A percentile compares a stretch with the other conserved stretches of the same genome.
Conservation (phyloP, 495 filamentous ascomycete genomes). For the Daldinia childiae region DNA sequence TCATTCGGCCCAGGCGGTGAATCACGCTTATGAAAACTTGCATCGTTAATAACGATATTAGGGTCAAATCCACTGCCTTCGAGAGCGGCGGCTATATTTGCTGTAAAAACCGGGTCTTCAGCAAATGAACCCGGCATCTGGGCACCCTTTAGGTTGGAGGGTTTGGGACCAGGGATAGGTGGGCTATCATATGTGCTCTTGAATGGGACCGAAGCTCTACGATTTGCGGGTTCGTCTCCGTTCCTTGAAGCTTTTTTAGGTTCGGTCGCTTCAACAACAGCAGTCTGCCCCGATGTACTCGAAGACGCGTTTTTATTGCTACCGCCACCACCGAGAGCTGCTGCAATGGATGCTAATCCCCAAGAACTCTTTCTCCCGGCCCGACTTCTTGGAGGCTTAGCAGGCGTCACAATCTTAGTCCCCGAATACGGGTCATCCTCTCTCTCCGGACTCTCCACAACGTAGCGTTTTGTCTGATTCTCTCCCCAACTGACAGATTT, state of each 20-base stretch:
- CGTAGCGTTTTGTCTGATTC: constrained; percentile 68
- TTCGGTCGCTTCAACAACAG: constrained; percentile 24
- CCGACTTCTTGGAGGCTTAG: constrained; percentile 41
- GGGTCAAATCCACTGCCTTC: constrained; percentile 75
- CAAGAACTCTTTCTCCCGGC: constrained; percentile 50
- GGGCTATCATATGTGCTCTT: constrained; percentile 42
- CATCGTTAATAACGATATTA: constrained; percentile 73
- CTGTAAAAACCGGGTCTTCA: constrained; percentile 74
- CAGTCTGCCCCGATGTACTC: constrained; percentile 19
- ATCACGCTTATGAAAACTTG: constrained; percentile 67
- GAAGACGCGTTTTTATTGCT: constrained; percentile 43
- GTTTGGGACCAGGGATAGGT: constrained; percentile 53
- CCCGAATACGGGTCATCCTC: constrained; percentile 43
- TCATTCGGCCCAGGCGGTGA: constrained; percentile 71
- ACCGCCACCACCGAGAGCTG: constrained; percentile 50
- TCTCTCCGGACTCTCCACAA: constrained; percentile 63
- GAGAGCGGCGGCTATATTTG: constrained; percentile 74
- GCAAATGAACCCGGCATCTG: constrained; percentile 61
- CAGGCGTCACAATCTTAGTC: constrained; percentile 39
- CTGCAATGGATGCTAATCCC: constrained; percentile 49
- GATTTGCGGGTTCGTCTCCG: constrained; percentile 34
- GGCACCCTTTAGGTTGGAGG: constrained; percentile 44
- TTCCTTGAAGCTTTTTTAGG: constrained; percentile 32
- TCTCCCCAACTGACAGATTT: constrained; percentile 69
- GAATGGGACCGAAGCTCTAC: constrained; percentile 27